Evolutionary conservation across 2,329 filamentous ascomycete species (phyloP).

Genomic region (Leptographium galeiforme): DNA sequence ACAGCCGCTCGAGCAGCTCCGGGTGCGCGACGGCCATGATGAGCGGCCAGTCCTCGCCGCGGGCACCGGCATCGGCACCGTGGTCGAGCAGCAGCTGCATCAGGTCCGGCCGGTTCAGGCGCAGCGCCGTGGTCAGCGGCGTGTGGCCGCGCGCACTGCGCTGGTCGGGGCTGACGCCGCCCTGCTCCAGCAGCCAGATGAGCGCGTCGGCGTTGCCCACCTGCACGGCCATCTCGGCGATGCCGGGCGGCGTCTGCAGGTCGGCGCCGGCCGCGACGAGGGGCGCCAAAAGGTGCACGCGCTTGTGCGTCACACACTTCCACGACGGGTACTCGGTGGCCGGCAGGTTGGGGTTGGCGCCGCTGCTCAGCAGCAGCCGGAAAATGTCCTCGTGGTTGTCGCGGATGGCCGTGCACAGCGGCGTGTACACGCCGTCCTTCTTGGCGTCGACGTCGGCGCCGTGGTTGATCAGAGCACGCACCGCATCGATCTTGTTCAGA

Average conservation of each 20-base stretch:
- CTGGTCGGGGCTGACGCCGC: slow-evolving; percentile 20
- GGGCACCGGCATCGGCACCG: slow-evolving; percentile 19
- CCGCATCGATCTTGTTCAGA: slow-evolving; percentile 49
- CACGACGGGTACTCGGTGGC: slow-evolving; percentile 20
- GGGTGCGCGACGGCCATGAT: slow-evolving; percentile 55
- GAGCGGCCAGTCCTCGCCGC: slow-evolving; percentile 42
- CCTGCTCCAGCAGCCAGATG: slow-evolving; percentile 18
- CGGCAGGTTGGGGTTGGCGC: slow-evolving; percentile 22
- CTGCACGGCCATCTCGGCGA: slow-evolving; percentile 20
- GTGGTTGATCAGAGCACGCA: slow-evolving; percentile 26
- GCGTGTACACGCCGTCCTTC: slow-evolving; percentile 16
- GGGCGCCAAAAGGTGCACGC: slow-evolving; percentile 19
- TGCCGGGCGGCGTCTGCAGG: slow-evolving; percentile 15
- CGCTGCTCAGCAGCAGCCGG: slow-evolving; percentile 18
- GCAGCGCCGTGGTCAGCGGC: slow-evolving; percentile 17
- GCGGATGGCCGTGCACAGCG: slow-evolving; percentile 15
- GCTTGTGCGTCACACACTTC: slow-evolving; percentile 15
- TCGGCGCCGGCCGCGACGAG: slow-evolving; percentile 23
- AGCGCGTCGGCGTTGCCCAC: slow-evolving; percentile 25
- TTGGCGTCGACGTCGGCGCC: slow-evolving; percentile 16
- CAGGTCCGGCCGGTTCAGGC: slow-evolving; percentile 35
- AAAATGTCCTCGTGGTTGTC: slow-evolving; percentile 16
- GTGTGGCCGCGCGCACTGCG: slow-evolving; percentile 19
- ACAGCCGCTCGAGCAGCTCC: slow-evolving; percentile 37
- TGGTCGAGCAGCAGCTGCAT: slow-evolving; percentile 20